Conservation (phyloP, 352 stramenopile species). For the Globisporangium ultimum region DNA sequence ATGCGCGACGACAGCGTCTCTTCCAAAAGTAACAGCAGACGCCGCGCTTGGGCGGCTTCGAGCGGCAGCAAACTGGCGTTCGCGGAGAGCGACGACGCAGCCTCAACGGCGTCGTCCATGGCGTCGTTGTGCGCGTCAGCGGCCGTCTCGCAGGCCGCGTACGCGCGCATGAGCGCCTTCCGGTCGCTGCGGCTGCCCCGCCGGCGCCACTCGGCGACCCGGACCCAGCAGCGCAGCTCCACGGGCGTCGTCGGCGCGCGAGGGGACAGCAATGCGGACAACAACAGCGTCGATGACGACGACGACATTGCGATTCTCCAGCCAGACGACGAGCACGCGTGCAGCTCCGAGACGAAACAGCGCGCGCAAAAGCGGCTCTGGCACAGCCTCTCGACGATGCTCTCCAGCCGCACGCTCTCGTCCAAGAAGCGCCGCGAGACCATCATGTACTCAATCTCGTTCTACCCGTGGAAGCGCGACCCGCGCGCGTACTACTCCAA, state of each 20-base stretch:
- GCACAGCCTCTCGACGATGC: constrained; percentile 11
- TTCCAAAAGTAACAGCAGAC: background rate
- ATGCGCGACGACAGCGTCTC: background rate
- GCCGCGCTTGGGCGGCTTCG: background rate
- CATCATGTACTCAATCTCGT: constrained; percentile 70
- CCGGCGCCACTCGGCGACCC: background rate
- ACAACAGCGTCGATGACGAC: constrained; percentile 6
- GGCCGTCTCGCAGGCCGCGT: too few species aligned
- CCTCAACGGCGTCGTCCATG: background rate
- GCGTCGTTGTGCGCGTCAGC: background rate
- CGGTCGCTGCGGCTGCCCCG: constrained; percentile 4
- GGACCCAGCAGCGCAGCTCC: constrained; percentile 6
- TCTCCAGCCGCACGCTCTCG: constrained; percentile 4
- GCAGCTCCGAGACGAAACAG: constrained; percentile 3
- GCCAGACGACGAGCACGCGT: constrained; percentile 5
- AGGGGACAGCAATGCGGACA: constrained; percentile 3
- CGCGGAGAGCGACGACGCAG: too few species aligned
- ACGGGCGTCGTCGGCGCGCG: constrained; percentile 11
- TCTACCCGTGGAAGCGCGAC: constrained; percentile 78
- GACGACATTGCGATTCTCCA: constrained; percentile 19
- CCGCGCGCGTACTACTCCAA: constrained; percentile 62
- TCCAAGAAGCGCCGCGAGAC: constrained; percentile 20
- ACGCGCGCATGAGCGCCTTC: constrained; percentile 2
- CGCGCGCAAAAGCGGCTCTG: constrained; percentile 1
- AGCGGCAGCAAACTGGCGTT: background rate